These are phyloP conservation scores for Phytophthora rubi DNA, from an alignment of 352 stramenopile species.

Conservation along the genomic window DNA sequence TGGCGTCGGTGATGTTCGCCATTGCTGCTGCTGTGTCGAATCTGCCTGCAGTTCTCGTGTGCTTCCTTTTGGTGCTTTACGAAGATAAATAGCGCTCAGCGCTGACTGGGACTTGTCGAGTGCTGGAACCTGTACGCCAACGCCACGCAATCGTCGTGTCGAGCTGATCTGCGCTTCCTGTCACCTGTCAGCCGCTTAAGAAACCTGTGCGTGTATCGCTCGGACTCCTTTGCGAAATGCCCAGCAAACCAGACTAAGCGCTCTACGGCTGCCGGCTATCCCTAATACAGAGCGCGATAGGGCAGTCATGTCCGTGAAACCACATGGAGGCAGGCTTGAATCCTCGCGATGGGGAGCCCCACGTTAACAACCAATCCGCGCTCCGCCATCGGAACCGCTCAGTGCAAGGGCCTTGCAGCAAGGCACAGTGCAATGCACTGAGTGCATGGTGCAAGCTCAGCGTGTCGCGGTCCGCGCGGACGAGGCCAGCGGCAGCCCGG, in stretches of 20 bases:
- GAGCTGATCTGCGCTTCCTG: slow-evolving; percentile 3
- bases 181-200: slow-evolving; percentile 9
- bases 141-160: not conserved
- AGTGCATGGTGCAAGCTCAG: slow-evolving; percentile 18
- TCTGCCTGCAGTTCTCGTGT: not conserved
- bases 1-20: slow-evolving; percentile 46
- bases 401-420: not conserved
- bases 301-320: slow-evolving; percentile 34
- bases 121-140: slow-evolving; percentile 19
- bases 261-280: slow-evolving; percentile 19
- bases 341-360: slow-evolving; percentile 35
- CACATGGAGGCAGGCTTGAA: slow-evolving; percentile 31
- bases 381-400: slow-evolving; percentile 13
- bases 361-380: slow-evolving; percentile 26
- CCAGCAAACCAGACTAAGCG: slow-evolving; percentile 23
- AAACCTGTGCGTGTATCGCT: slow-evolving; percentile 20
- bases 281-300: slow-evolving; percentile 21
- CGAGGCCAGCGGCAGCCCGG: not conserved
- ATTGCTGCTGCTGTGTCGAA: slow-evolving; percentile 15
- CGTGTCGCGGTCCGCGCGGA: not conserved
- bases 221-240: slow-evolving; percentile 34
- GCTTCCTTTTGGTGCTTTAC: slow-evolving; percentile 13
- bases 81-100: slow-evolving; percentile 31
- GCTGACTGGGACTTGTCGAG: slow-evolving; percentile 11
- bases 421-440: too few species aligned